Percentiles rank a stretch among this genome's conserved stretches.
Evolutionary conservation across 306 rosid species (phyloP).

Genomic region (Lathyrus sativus): DNA sequence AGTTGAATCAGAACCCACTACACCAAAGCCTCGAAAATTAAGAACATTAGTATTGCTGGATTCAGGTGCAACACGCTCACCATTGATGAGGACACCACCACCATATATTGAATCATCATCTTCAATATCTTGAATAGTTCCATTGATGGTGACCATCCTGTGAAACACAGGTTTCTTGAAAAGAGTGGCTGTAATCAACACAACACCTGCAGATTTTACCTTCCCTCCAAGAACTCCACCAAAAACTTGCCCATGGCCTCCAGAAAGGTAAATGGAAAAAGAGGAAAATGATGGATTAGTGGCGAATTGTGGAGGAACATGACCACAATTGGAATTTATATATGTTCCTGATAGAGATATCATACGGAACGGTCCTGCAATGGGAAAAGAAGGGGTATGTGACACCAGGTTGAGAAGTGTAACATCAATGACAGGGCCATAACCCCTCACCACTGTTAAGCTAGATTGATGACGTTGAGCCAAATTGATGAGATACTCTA

Average conservation of each 20-base stretch:
- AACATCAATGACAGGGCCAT: constrained; percentile 50
- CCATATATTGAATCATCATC: not conserved
- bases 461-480: constrained; percentile 37
- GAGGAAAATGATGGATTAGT: not conserved
- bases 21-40: not conserved
- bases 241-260: constrained; percentile 48
- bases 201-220: constrained; percentile 45
- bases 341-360: constrained; percentile 41
- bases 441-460: constrained; percentile 43
- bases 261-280: constrained; percentile 49
- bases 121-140: not conserved
- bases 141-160: constrained; percentile 10
- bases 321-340: not conserved
- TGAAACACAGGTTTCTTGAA: constrained; percentile 41
- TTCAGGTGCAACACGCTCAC: not conserved
- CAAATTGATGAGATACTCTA: constrained; percentile 43
- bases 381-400: constrained; percentile 10
- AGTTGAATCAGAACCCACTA: not conserved
- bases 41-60: not conserved
- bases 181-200: constrained; percentile 43
- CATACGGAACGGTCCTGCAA: constrained; percentile 45
- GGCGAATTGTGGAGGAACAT: not conserved
- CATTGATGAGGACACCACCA: not conserved
- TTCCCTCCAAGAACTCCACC: constrained; percentile 64
- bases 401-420: constrained; percentile 40